Conservation (phyloP, 2,329 filamentous ascomycete genomes). For the Cladosporium sp. region DNA sequence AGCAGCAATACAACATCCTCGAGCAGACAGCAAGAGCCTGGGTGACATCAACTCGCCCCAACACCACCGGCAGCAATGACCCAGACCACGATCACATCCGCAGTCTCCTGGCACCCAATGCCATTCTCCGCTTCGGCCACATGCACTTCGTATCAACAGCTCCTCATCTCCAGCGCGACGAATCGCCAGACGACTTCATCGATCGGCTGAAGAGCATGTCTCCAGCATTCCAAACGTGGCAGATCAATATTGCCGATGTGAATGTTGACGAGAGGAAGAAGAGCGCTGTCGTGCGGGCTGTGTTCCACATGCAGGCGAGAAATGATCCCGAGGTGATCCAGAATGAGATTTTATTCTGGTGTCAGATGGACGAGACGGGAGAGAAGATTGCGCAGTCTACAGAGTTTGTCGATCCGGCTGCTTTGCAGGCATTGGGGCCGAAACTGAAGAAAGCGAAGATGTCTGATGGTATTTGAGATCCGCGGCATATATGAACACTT, state of each 20-base stretch:
- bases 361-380: constrained; percentile 26
- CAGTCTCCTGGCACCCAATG: constrained; percentile 18
- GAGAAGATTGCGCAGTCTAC: constrained; percentile 23
- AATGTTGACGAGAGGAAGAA: constrained; percentile 27
- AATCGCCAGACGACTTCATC: constrained; percentile 22
- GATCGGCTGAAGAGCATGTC: constrained; percentile 24
- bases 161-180: constrained; percentile 21
- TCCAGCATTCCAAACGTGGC: constrained; percentile 23
- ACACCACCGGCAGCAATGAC: constrained; percentile 17
- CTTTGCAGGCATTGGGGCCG: constrained; percentile 16
- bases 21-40: constrained; percentile 16
- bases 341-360: constrained; percentile 33
- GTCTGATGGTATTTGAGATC: neutral
- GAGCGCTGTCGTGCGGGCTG: constrained; percentile 22
- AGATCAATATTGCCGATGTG: constrained; percentile 19
- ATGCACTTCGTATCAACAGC: constrained; percentile 24
- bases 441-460: constrained; percentile 5
- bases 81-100: constrained; percentile 20
- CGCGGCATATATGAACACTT: too few relatives aligned
- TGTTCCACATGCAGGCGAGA: constrained; percentile 27
- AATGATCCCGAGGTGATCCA: constrained; percentile 20
- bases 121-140: constrained; percentile 30
- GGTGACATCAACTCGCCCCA: constrained; percentile 17
- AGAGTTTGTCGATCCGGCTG: constrained; percentile 33
- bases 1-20: constrained; percentile 16